These are phyloP conservation scores for Neurospora sp. DNA, from an alignment of 495 filamentous ascomycete species.

Conservation along the genomic window DNA sequence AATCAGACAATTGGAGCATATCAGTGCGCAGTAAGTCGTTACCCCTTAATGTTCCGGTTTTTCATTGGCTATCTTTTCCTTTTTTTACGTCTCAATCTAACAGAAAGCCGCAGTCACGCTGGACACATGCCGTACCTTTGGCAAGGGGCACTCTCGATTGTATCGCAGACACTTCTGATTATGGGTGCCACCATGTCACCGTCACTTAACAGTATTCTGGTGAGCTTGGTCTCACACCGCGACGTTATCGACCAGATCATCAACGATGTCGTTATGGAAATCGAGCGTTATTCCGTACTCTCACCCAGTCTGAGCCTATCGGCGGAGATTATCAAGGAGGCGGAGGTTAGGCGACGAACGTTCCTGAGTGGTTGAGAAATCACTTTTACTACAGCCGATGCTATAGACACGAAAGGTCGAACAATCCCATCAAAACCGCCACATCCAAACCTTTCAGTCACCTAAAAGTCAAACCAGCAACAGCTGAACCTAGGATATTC, in stretches of 20 bases:
- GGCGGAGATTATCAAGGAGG: slow-evolving; percentile 70
- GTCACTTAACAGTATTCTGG: slow-evolving; percentile 55
- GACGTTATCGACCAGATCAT: slow-evolving; percentile 64
- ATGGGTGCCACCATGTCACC: slow-evolving; percentile 83
- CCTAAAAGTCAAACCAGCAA: neutral
- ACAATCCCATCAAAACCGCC: neutral
- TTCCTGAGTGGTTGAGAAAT: slow-evolving; percentile 36
- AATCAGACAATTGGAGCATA: slow-evolving; percentile 68
- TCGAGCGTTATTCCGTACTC: slow-evolving; percentile 61
- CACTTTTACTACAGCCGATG: neutral
- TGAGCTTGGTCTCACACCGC: slow-evolving; percentile 42
- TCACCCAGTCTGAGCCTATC: slow-evolving; percentile 64
- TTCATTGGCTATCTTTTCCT: slow-evolving; percentile 11
- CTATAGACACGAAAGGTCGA: neutral
- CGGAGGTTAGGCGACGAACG: slow-evolving; percentile 55
- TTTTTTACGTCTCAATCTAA: slow-evolving; percentile 27
- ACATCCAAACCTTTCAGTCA: neutral
- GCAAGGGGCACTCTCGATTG: slow-evolving; percentile 74
- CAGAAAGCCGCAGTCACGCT: slow-evolving; percentile 50
- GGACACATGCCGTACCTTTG: slow-evolving; percentile 82
- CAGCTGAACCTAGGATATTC: neutral
- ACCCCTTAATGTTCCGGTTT: slow-evolving; percentile 3
- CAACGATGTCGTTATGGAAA: slow-evolving; percentile 60
- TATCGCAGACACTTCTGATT: slow-evolving; percentile 67
- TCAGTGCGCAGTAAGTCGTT: slow-evolving; percentile 57